Evolutionary conservation across 2,329 filamentous ascomycete genomes (phyloP).

Genomic region (Fusarium cicatricum): DNA sequence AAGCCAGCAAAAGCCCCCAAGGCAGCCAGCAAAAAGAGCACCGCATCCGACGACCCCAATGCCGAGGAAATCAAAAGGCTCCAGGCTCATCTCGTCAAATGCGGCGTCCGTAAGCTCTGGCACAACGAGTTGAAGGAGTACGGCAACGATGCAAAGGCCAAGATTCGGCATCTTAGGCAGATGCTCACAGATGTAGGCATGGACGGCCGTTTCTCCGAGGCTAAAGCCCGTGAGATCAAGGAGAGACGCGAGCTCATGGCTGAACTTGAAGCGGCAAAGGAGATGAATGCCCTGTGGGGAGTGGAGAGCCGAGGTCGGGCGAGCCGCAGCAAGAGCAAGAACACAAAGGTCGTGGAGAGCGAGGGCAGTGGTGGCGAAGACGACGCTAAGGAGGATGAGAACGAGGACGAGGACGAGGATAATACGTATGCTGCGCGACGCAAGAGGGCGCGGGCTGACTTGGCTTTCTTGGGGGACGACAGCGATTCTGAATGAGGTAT

Average conservation of each 20-base stretch:
- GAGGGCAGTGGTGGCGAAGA: conserved; percentile 41
- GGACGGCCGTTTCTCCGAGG: conserved; percentile 85
- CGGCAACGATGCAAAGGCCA: conserved; percentile 74
- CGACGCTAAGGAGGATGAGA: conserved; percentile 38
- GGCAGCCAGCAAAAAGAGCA: conserved; percentile 42
- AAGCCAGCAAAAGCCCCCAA: conserved; percentile 44
- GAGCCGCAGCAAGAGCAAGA: conserved; percentile 50
- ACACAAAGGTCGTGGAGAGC: conserved; percentile 44
- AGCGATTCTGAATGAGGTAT: conserved; percentile 66
- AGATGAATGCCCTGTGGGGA: conserved; percentile 85
- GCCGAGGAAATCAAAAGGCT: conserved; percentile 87
- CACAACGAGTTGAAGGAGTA: conserved; percentile 81
- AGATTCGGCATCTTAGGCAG: conserved; percentile 80
- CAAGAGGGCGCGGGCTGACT: conserved; percentile 58
- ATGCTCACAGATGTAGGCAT: conserved; percentile 87
- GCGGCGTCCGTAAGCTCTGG: conserved; percentile 94
- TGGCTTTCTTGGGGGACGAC: conserved; percentile 74
- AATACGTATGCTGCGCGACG: conserved; percentile 55
- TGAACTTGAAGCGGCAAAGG: conserved; percentile 84
- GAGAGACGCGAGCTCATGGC: conserved; percentile 84
- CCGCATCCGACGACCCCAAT: conserved; percentile 61
- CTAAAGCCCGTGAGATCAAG: conserved; percentile 86
- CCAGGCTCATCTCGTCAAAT: conserved; percentile 87
- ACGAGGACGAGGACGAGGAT: conserved; percentile 26
- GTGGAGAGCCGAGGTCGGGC: conserved; percentile 51